Conservation (phyloP, 768 basidiomycete species). For the Chalciporus piperatus region DNA sequence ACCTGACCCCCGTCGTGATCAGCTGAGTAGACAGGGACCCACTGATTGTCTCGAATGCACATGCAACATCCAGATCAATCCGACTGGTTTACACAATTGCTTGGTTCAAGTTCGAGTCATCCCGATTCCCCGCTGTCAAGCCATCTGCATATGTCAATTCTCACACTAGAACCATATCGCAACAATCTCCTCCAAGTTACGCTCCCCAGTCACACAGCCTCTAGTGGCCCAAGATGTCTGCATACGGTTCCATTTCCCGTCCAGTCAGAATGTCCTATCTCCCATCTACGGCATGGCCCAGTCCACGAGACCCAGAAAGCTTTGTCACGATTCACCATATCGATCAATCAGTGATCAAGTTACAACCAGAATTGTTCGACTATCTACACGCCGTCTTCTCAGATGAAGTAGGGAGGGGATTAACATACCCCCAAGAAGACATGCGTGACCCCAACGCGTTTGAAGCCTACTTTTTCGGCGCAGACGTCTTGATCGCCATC, state of each 20-base stretch:
- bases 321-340: conserved; percentile 37
- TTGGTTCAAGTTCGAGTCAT: neutral
- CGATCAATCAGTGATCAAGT: conserved; percentile 26
- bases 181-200: too few relatives aligned
- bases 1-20: neutral
- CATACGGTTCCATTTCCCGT: conserved; percentile 63
- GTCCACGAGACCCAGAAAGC: conserved; percentile 21
- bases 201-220: too few relatives aligned
- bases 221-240: conserved; percentile 63
- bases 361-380: conserved; percentile 50
- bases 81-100: too few relatives aligned
- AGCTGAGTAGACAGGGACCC: neutral
- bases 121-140: neutral
- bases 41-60: neutral
- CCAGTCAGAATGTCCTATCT: conserved; percentile 29
- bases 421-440: conserved; percentile 85
- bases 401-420: conserved; percentile 70
- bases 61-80: too few relatives aligned
- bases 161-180: too few relatives aligned
- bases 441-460: conserved; percentile 53
- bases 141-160: neutral
- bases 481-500: conserved; percentile 67
- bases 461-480: conserved; percentile 73
- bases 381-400: conserved; percentile 64
- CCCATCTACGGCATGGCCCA: conserved; percentile 48